A percentile compares a stretch with the other conserved stretches of the same genome.
phyloP scores from a whole-genome alignment of 306 rosid species.

The Medicago ruthenica region DNA sequence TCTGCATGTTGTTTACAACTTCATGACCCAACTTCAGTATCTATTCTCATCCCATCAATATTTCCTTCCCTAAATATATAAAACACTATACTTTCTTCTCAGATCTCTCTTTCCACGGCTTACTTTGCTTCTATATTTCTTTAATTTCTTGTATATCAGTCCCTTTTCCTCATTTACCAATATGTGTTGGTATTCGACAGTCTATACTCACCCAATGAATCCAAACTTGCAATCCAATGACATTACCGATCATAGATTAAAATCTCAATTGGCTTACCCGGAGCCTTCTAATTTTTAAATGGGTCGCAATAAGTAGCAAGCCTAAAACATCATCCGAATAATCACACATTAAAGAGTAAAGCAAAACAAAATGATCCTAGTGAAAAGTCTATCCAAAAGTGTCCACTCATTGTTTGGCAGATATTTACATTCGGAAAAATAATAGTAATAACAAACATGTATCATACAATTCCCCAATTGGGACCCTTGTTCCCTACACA shows the following conservation, averaged over 20 bases:
- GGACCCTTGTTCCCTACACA: neutral
- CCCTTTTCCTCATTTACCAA: neutral
- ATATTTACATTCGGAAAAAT: neutral
- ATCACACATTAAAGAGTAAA: neutral
- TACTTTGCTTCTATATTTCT: conserved; percentile 11
- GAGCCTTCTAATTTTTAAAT: neutral
- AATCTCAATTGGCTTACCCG: neutral
- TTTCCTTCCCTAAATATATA: conserved; percentile 5
- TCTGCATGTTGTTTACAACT: neutral
- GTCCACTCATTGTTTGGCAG: neutral
- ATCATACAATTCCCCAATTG: neutral
- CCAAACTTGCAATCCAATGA: neutral
- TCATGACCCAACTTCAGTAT: neutral
- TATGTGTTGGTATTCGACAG: neutral
- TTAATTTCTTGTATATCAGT: neutral
- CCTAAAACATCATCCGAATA: neutral
- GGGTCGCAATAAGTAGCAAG: neutral
- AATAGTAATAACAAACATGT: neutral
- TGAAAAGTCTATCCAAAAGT: neutral
- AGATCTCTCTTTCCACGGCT: neutral
- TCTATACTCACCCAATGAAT: neutral
- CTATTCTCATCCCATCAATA: conserved; percentile 10
- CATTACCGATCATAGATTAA: conserved; percentile 21
- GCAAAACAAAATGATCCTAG: neutral
- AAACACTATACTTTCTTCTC: neutral